phyloP scores from a whole-genome alignment of 2,329 filamentous ascomycete species.

The Fusarium goolgardi region DNA sequence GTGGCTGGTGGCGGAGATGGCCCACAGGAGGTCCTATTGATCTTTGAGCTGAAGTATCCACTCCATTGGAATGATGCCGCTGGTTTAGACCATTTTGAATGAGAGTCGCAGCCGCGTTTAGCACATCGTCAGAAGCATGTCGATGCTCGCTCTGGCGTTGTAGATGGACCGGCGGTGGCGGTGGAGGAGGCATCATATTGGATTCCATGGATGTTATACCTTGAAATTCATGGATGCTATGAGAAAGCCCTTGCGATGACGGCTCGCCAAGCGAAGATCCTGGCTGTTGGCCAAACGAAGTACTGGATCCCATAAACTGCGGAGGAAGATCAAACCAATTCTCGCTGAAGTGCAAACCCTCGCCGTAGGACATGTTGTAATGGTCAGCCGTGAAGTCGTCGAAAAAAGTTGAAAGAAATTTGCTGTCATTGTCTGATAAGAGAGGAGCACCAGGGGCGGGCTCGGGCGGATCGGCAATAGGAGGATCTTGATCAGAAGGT shows the following conservation, averaged over 20 bases:
- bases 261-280: conserved; percentile 46
- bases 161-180: conserved; percentile 42
- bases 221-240: conserved; percentile 39
- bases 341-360: conserved; percentile 61
- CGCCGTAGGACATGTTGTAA: conserved; percentile 63
- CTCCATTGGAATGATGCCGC: conserved; percentile 42
- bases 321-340: conserved; percentile 71
- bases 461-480: conserved; percentile 67
- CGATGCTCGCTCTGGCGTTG: conserved; percentile 48
- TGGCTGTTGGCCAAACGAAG: conserved; percentile 69
- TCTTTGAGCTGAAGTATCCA: conserved; percentile 42
- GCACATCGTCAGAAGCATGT: conserved; percentile 64
- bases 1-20: conserved; percentile 56
- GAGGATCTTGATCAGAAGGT: conserved; percentile 58
- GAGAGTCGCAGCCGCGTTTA: conserved; percentile 66
- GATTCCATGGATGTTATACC: conserved; percentile 43
- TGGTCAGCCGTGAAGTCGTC: conserved; percentile 64
- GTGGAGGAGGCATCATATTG: conserved; percentile 53
- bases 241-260: conserved; percentile 37
- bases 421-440: conserved; percentile 71
- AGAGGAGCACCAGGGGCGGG: conserved; percentile 73
- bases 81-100: conserved; percentile 57
- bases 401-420: conserved; percentile 69
- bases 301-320: conserved; percentile 72
- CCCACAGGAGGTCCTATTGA: conserved; percentile 53